phyloP scores from a whole-genome alignment of 768 basidiomycete species.

The Lentinula raphanica region DNA sequence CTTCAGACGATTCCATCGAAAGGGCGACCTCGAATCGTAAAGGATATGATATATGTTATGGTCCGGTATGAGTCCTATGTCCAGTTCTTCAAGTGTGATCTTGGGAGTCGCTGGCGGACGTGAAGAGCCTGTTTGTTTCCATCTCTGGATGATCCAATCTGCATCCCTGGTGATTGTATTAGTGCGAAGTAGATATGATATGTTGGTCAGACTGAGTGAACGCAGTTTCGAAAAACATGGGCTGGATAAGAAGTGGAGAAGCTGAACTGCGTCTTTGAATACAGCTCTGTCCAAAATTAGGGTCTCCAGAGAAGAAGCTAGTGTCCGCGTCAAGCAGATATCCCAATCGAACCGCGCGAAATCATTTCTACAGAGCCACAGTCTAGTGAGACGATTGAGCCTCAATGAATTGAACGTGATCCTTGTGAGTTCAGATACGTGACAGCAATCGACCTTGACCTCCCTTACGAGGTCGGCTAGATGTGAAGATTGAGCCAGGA shows the following conservation, averaged over 20 bases:
- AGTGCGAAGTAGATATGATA: not conserved
- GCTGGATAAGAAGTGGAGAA: conserved; percentile 2
- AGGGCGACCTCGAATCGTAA: not conserved
- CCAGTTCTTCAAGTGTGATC: not conserved
- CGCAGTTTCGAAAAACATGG: not conserved
- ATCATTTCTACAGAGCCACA: not conserved
- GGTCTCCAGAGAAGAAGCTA: not conserved
- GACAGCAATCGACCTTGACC: not conserved
- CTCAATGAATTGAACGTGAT: not conserved
- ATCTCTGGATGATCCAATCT: not conserved
- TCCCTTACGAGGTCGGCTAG: not conserved
- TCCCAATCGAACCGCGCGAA: not conserved
- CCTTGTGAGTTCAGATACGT: not conserved
- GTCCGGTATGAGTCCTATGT: not conserved
- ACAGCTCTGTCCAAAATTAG: not conserved
- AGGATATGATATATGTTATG: not conserved
- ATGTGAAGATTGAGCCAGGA: not conserved
- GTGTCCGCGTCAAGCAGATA: not conserved
- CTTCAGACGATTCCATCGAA: not conserved
- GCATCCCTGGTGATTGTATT: not conserved
- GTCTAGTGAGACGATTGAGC: not conserved
- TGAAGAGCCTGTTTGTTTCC: not conserved
- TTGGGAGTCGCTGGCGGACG: not conserved
- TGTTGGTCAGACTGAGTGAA: not conserved
- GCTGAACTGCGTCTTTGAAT: not conserved